phyloP scores from a whole-genome alignment of 2,329 filamentous ascomycete genomes.

The Verticillium longisporum region DNA sequence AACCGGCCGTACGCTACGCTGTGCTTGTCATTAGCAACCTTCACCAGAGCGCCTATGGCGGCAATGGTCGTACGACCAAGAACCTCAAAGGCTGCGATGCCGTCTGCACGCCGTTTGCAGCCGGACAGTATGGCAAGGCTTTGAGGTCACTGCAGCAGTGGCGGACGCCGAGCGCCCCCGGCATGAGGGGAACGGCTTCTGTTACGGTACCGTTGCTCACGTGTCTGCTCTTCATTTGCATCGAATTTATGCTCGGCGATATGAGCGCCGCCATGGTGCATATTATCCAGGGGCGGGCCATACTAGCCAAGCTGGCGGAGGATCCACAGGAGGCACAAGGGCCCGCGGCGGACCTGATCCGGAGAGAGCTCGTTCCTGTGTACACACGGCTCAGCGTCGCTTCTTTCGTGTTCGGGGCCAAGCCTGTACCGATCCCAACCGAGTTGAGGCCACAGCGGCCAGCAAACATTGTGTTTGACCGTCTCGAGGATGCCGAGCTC shows the following conservation, averaged over 20 bases:
- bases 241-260: conserved; percentile 47
- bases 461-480: conserved; percentile 19
- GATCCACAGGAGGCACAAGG: background rate
- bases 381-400: conserved; percentile 34
- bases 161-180: conserved; percentile 19
- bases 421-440: conserved; percentile 26
- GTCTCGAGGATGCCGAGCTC: conserved; percentile 21
- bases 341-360: conserved; percentile 28
- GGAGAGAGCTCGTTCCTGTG: conserved; percentile 33
- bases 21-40: conserved; percentile 42
- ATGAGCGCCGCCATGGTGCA: conserved; percentile 36
- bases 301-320: conserved; percentile 21
- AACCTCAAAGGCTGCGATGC: background rate
- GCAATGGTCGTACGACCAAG: background rate
- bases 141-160: conserved; percentile 34
- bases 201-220: conserved; percentile 30
- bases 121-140: conserved; percentile 42
- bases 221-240: conserved; percentile 44
- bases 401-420: conserved; percentile 31
- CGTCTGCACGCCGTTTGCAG: conserved; percentile 22
- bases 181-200: conserved; percentile 15
- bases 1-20: conserved; percentile 41
- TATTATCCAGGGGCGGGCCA: conserved; percentile 34
- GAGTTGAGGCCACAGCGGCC: conserved; percentile 22
- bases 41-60: conserved; percentile 26